A percentile compares a stretch with the other conserved stretches of the same genome.
These are phyloP conservation scores for sorghum (Sorghum bicolor) DNA, from an alignment of 176 grass and related monocot genomes.

Conservation along the genomic window Sorghum_bicolor_NCBIv3 NC_012870.2:66565001-66565500, in stretches of 20 bases:
- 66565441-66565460: neutral
- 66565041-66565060: neutral
- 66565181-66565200: neutral
- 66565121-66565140: conserved; percentile 29
- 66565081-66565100: conserved; percentile 46
- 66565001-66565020: neutral
- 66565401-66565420: neutral
- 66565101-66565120: conserved; percentile 33
- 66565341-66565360: neutral
- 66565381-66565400: conserved; percentile 7
- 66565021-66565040: neutral
- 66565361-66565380: neutral
- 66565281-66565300: conserved; percentile 42
- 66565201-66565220: conserved; percentile 15
- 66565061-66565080: neutral
- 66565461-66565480: too few species aligned
- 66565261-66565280: conserved; percentile 32
- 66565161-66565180: neutral
- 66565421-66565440: conserved; percentile 9
- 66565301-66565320: neutral
- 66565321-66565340: neutral
- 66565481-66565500: neutral
- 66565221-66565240: conserved; percentile 34
- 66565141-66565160: conserved; percentile 39
- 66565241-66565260: conserved; percentile 38